Conservation (phyloP, 23 red algal genomes). For the Pyropia yezoensis region DNA sequence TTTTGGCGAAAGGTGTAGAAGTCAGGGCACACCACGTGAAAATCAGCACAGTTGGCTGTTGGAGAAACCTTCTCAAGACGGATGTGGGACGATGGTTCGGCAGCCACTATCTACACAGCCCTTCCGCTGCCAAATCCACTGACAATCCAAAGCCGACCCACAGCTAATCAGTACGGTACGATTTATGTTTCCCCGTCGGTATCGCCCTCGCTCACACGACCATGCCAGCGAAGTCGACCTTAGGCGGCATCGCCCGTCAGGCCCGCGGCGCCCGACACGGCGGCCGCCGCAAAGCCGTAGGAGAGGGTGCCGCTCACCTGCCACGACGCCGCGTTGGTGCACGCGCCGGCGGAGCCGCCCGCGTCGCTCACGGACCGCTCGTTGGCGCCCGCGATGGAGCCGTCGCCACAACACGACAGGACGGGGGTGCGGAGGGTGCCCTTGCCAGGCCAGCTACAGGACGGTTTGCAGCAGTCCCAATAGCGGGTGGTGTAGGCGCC, state of each 20-base stretch:
- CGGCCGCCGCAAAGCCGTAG: background rate
- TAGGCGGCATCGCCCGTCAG: background rate
- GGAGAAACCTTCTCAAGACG: no score
- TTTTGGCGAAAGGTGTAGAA: no score
- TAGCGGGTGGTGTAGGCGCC: background rate
- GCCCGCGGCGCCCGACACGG: background rate
- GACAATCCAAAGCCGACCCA: no score
- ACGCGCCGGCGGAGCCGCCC: background rate
- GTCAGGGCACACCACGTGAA: no score
- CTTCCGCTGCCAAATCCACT: no score
- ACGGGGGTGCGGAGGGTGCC: background rate
- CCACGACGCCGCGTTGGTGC: background rate
- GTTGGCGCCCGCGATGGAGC: background rate
- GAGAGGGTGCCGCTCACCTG: background rate
- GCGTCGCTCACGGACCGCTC: background rate
- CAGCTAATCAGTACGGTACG: no score
- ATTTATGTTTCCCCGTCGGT: no score
- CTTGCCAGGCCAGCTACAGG: background rate
- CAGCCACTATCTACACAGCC: no score
- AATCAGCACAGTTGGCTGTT: no score
- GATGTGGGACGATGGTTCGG: no score
- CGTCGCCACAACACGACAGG: background rate
- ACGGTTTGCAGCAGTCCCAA: slow-evolving; percentile 1
- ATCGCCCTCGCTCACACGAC: no score
- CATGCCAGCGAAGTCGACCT: no score